phyloP scores from a whole-genome alignment of 805 yeast genomes.

The Kodamaea nitidulidarum region DNA sequence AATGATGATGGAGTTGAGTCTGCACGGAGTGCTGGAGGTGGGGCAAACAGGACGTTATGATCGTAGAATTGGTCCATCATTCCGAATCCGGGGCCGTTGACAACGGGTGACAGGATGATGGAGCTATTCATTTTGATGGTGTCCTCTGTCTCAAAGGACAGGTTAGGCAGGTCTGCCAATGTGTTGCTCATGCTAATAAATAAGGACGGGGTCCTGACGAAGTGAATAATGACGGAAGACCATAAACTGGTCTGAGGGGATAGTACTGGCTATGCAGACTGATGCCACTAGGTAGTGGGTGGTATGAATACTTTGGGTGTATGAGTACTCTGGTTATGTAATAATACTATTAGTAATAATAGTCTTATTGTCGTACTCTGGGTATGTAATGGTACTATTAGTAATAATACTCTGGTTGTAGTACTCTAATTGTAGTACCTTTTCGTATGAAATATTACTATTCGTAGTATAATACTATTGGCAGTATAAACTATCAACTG shows the following conservation, averaged over 20 bases:
- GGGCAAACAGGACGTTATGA: conserved; percentile 7
- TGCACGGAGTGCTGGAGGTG: conserved; percentile 9
- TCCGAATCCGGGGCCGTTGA: background rate
- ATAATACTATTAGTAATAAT: too few relatives aligned
- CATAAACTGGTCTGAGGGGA: background rate
- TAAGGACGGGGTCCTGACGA: conserved; percentile 1
- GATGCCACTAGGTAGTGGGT: too few relatives aligned
- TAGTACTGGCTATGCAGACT: too few relatives aligned
- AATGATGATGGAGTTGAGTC: conserved; percentile 12
- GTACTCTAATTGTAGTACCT: too few relatives aligned
- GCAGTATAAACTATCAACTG: too few relatives aligned
- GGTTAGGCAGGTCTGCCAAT: conserved; percentile 16
- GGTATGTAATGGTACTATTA: too few relatives aligned
- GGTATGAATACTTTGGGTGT: too few relatives aligned
- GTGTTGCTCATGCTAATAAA: conserved; percentile 10
- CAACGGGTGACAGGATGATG: conserved; percentile 12
- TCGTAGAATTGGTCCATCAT: conserved; percentile 2
- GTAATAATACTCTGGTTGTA: too few relatives aligned
- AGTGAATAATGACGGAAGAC: background rate
- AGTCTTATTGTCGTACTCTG: too few relatives aligned
- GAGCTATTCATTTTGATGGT: conserved; percentile 18
- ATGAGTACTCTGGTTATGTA: too few relatives aligned
- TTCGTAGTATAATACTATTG: too few relatives aligned
- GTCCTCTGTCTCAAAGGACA: conserved; percentile 20
- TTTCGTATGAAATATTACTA: too few relatives aligned